Conservation (phyloP, 73 alveolate species). For the Blepharisma japonicum region DNA sequence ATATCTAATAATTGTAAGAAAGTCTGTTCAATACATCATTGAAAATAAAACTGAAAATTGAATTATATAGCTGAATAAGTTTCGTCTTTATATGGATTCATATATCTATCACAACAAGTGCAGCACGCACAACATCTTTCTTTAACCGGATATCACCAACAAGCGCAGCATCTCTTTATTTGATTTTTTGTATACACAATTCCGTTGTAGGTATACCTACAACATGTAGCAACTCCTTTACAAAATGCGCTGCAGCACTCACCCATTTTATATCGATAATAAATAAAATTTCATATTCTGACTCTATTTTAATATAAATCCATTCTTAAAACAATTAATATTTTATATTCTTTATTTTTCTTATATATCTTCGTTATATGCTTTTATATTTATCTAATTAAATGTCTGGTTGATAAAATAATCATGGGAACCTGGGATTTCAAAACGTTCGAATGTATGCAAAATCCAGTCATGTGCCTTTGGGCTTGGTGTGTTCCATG, state of each 20-base stretch:
- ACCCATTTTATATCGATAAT: neutral
- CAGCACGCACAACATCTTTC: conserved; percentile 72
- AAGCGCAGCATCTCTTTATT: conserved; percentile 51
- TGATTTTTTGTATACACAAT: conserved; percentile 34
- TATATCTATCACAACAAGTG: conserved; percentile 61
- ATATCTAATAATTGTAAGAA: no score
- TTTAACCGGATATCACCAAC: conserved; percentile 70
- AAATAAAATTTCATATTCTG: no score
- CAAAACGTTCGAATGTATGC: neutral
- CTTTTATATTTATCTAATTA: no score
- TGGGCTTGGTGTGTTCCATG: conserved; percentile 12
- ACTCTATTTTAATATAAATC: no score
- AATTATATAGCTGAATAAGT: conserved; percentile 38
- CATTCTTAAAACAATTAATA: no score
- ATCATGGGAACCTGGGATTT: neutral
- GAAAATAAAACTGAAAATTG: no score
- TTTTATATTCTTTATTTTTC: no score
- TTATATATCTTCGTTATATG: no score
- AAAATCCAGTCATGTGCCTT: conserved; percentile 7
- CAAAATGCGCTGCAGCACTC: conserved; percentile 11
- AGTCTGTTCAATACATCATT: no score
- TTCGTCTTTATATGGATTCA: conserved; percentile 70
- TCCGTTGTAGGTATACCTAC: conserved; percentile 32
- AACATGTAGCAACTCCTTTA: neutral
- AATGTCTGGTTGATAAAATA: neutral